Conservation (phyloP, 306 rosid genomes). For the Quercus variabilis region DNA sequence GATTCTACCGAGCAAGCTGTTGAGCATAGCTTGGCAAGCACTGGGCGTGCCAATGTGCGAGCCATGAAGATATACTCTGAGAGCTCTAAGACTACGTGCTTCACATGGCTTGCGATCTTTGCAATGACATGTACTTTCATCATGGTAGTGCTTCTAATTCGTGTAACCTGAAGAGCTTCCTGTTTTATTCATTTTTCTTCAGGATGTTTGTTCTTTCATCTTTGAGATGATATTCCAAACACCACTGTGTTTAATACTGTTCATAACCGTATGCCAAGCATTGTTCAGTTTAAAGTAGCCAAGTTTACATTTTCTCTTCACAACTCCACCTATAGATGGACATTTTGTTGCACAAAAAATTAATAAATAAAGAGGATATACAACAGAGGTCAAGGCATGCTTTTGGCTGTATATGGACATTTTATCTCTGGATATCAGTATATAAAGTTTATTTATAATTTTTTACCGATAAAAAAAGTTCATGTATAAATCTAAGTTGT, state of each 20-base stretch:
- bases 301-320: not conserved
- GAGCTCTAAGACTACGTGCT: conserved; percentile 78
- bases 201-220: not conserved
- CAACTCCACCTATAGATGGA: too few relatives aligned
- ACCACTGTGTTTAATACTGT: not conserved
- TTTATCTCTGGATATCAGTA: too few relatives aligned
- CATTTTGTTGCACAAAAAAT: too few relatives aligned
- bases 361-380: too few relatives aligned
- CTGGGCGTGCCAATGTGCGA: conserved; percentile 70
- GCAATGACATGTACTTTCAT: conserved; percentile 66
- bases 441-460: too few relatives aligned
- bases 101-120: conserved; percentile 76
- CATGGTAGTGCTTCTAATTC: conserved; percentile 88
- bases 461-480: too few relatives aligned
- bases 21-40: conserved; percentile 87
- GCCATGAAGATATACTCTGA: conserved; percentile 57
- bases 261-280: too few relatives aligned
- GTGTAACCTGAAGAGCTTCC: conserved; percentile 48
- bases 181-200: not conserved
- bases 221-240: not conserved
- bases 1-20: conserved; percentile 87
- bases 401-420: too few relatives aligned
- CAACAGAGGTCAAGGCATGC: too few relatives aligned
- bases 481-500: too few relatives aligned
- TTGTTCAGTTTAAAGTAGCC: not conserved